These are phyloP conservation scores for Claviceps sp. DNA, from an alignment of 2,329 filamentous ascomycete genomes.

Conservation along the genomic window DNA sequence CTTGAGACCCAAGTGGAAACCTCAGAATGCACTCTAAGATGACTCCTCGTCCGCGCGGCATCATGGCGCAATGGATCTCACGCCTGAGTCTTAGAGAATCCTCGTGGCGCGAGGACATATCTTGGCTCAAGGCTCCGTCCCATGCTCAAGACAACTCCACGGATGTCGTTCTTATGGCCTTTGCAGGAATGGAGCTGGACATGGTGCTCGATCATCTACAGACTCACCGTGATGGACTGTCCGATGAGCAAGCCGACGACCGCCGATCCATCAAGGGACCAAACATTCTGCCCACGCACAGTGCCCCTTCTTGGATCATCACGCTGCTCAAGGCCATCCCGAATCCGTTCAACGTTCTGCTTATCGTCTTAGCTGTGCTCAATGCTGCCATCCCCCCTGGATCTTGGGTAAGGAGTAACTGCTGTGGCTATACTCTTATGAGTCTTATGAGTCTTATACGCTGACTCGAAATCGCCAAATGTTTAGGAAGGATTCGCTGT, in stretches of 20 bases:
- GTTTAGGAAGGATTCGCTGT: constrained; percentile 12
- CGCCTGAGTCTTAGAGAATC: neutral
- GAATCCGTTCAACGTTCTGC: constrained; percentile 15
- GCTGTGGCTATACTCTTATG: no score
- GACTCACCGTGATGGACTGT: constrained; percentile 11
- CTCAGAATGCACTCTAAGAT: constrained; percentile 4
- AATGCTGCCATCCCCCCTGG: constrained; percentile 11
- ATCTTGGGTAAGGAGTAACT: constrained; percentile 6
- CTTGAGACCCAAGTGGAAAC: neutral
- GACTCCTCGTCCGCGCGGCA: neutral
- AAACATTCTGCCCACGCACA: constrained; percentile 14
- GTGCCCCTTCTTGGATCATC: constrained; percentile 14
- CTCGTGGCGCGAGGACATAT: constrained; percentile 2
- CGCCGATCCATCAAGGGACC: constrained; percentile 12
- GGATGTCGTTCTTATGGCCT: constrained; percentile 11
- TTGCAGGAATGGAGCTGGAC: constrained; percentile 10
- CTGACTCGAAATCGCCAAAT: neutral
- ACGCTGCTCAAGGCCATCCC: constrained; percentile 15
- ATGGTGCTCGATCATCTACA: constrained; percentile 11
- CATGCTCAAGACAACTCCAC: constrained; percentile 7
- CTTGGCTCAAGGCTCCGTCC: constrained; percentile 6
- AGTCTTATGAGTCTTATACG: no score
- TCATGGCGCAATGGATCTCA: constrained; percentile 1
- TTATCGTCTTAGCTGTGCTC: constrained; percentile 14
- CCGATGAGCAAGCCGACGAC: constrained; percentile 9